Evolutionary conservation across 202 grass and related monocot species (phyloP), one percentile per base, ranked within the genome.

Genomic region (Bolboschoenoplectus hybrid): DNA sequence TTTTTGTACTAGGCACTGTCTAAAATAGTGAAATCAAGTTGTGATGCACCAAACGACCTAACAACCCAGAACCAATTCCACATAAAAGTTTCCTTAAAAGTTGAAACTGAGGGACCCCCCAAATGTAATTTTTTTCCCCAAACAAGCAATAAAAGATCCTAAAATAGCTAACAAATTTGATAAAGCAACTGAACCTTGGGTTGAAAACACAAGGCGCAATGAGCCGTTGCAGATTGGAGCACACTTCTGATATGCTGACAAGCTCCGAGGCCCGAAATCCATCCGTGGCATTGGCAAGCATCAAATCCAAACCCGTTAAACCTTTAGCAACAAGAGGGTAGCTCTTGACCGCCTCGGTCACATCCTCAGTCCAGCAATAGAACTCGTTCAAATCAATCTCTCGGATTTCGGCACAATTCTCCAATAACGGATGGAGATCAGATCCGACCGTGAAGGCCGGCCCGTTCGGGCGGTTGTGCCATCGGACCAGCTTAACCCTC

Each of bases 351-450:
- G 93, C 91, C 20, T 81, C 89, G 38, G 75, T 40, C 16, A 99
- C 75, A 87, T 99, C 97, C 69, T 99, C 97, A 56, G 90, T 94
- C 97, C 97, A 99, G 93, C 97, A 99, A 82, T 99, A 99, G 89
- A 99, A 99, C 45, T 94, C 92, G 0, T 91, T 94, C 60, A 99
- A 89, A 87, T 99, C 97, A 72, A 99, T 88, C 51, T 87, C 51
- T 7, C 41, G 16, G 52, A 99, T 88, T 74, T 13, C 5, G 9
- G 81, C 49, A 74, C 93, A 99, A 67, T 69, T 39, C 9, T 2
- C 43, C 19, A 99, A 90, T 17, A 99, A 80, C 7, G 90, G 97
- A 2, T 81, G 86, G 60, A 99, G 93, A 90, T 99, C 97, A 58
- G 90, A 88, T 45, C 97, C 97, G 1, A 40, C 7, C 8, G 86